These are phyloP conservation scores for Stemphylium vesicarium DNA, from an alignment of 2,329 filamentous ascomycete species.

Conservation along the genomic window DNA sequence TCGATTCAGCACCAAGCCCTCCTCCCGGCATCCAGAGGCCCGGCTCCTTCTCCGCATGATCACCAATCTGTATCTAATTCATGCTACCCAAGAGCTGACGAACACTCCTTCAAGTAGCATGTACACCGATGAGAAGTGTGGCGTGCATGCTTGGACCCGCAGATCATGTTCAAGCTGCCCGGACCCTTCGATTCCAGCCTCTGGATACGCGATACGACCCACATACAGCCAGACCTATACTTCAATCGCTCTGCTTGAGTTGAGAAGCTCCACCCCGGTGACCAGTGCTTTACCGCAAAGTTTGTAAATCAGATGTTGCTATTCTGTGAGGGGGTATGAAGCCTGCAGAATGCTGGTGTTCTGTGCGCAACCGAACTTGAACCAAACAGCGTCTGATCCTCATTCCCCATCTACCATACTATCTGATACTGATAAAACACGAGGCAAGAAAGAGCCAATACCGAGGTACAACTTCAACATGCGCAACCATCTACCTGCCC, in stretches of 20 bases:
- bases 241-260: too few species aligned
- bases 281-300: background rate
- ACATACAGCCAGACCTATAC: too few species aligned
- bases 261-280: too few species aligned
- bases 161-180: conserved; percentile 6
- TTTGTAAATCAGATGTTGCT: background rate
- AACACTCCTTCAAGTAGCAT: background rate
- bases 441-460: background rate
- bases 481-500: background rate
- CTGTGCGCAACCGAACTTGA: too few species aligned
- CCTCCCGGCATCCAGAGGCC: background rate
- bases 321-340: background rate
- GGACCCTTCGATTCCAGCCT: conserved; percentile 8
- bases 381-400: too few species aligned
- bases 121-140: background rate
- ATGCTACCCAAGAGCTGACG: background rate
- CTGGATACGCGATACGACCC: background rate
- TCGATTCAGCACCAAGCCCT: background rate
- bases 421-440: too few species aligned
- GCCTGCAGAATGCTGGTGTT: too few species aligned
- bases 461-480: background rate
- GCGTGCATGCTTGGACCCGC: background rate
- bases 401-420: too few species aligned
- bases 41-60: background rate
- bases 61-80: background rate